phyloP scores from a whole-genome alignment of 176 grass and related monocot species.

The Poa pratensis region DNA sequence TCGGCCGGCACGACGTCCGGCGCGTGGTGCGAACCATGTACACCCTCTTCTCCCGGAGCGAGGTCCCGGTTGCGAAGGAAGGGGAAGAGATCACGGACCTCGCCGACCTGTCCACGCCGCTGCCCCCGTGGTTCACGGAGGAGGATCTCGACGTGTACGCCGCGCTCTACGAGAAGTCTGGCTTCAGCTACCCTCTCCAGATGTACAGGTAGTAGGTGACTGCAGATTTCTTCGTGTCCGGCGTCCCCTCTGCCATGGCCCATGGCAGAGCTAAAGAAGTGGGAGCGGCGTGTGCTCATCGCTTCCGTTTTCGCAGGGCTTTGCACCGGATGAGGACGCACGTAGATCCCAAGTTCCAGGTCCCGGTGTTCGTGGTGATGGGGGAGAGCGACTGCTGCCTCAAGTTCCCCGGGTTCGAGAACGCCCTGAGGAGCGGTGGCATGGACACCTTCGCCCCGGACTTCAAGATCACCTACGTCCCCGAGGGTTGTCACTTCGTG shows the following conservation, averaged over 20 bases:
- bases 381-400: constrained; percentile 40
- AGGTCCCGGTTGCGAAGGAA: background rate
- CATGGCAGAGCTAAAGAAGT: too few relatives aligned
- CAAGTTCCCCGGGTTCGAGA: constrained; percentile 32
- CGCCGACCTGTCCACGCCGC: too few relatives aligned
- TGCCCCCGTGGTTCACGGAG: background rate
- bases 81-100: too few relatives aligned
- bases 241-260: too few relatives aligned
- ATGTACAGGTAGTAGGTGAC: background rate
- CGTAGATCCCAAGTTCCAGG: background rate
- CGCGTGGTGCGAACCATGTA: background rate
- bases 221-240: too few relatives aligned
- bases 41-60: background rate
- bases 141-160: background rate
- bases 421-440: background rate
- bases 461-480: too few relatives aligned
- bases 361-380: background rate
- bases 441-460: too few relatives aligned
- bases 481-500: too few relatives aligned
- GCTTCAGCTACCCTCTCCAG: background rate
- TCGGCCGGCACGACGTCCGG: background rate
- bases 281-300: too few relatives aligned
- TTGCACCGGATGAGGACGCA: too few relatives aligned
- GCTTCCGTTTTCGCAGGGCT: background rate
- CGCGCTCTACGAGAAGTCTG: background rate